Evolutionary conservation across 1,284 basidiomycete genomes (phyloP).

Genomic region (Blastosporella zonata): DNA sequence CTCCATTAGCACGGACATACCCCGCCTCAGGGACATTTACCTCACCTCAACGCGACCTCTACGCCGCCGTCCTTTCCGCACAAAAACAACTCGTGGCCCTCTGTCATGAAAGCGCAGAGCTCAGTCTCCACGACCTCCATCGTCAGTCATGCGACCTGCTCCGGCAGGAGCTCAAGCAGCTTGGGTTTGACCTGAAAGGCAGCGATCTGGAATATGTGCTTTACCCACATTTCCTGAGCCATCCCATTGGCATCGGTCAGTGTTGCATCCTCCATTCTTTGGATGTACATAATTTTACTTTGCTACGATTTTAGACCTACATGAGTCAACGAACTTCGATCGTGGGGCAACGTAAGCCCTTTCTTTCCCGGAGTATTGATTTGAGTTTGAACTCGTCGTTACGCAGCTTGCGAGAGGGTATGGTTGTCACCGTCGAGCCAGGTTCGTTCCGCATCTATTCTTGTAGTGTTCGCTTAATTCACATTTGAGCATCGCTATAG

Average conservation of each 20-base stretch:
- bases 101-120: slow-evolving; percentile 50
- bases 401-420: slow-evolving; percentile 64
- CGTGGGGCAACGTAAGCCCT: slow-evolving; percentile 34
- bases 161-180: slow-evolving; percentile 70
- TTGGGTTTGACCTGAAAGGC: slow-evolving; percentile 71
- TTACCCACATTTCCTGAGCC: slow-evolving; percentile 86
- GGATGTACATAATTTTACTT: slow-evolving; percentile 2
- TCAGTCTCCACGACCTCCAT: slow-evolving; percentile 76
- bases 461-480: not conserved
- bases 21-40: slow-evolving; percentile 84
- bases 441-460: slow-evolving; percentile 38
- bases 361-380: not conserved
- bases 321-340: slow-evolving; percentile 64
- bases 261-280: slow-evolving; percentile 9
- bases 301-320: slow-evolving; percentile 55
- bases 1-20: slow-evolving; percentile 70
- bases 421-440: slow-evolving; percentile 87
- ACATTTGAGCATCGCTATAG: slow-evolving; percentile 26
- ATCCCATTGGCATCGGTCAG: slow-evolving; percentile 82
- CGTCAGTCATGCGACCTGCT: slow-evolving; percentile 71
- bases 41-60: slow-evolving; percentile 82
- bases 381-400: not conserved
- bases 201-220: slow-evolving; percentile 74
- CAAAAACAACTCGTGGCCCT: slow-evolving; percentile 68
- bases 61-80: slow-evolving; percentile 76